A percentile compares a stretch with the other conserved stretches of the same genome.
Evolutionary conservation across 331 rosid species (phyloP).

Genomic region (Rhamnella rubrinervis): DNA sequence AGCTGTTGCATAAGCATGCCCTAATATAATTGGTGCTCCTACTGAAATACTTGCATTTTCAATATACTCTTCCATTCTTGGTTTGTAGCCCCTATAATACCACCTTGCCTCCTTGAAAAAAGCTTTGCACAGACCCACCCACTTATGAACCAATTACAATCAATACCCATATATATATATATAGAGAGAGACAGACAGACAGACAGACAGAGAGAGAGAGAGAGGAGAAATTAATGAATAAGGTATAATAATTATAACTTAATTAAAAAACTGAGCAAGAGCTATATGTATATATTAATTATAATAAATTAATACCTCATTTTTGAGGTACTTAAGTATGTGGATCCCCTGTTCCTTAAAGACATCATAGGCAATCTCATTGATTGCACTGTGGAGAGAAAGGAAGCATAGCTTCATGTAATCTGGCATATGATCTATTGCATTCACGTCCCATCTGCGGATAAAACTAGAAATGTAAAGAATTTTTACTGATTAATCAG

Average conservation of each 20-base stretch:
- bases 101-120: conserved; percentile 32
- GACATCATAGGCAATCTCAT: conserved; percentile 15
- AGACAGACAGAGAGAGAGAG: too few relatives aligned
- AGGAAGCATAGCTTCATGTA: conserved; percentile 28
- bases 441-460: conserved; percentile 19
- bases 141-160: conserved; percentile 16
- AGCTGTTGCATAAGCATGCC: conserved; percentile 11
- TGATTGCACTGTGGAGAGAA: conserved; percentile 3
- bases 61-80: conserved; percentile 21
- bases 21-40: background rate
- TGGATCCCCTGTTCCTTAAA: background rate
- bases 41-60: conserved; percentile 32
- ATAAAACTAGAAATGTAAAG: too few relatives aligned
- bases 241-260: too few relatives aligned
- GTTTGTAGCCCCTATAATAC: conserved; percentile 17
- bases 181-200: too few relatives aligned
- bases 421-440: conserved; percentile 15
- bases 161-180: too few relatives aligned
- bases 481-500: too few relatives aligned
- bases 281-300: too few relatives aligned
- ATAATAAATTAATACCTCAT: conserved; percentile 6
- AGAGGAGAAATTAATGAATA: too few relatives aligned
- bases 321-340: conserved; percentile 7
- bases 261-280: too few relatives aligned
- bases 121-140: conserved; percentile 20